These are phyloP conservation scores for Plectranthus barbatus DNA, from an alignment of 257 asterid species.

Conservation along the genomic window DNA sequence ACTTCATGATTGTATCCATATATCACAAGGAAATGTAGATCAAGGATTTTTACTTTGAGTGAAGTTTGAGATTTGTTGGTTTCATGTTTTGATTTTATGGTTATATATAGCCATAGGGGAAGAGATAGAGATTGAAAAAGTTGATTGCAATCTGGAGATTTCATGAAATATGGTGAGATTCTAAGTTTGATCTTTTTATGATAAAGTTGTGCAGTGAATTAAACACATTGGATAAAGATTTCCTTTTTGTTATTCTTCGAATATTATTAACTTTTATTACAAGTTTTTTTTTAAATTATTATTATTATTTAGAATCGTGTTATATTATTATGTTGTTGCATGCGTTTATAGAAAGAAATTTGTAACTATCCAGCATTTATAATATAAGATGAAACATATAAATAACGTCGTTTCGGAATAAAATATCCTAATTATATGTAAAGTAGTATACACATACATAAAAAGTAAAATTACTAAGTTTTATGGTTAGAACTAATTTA, in stretches of 20 bases:
- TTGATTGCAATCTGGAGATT: conserved; percentile 12
- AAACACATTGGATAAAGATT: neutral
- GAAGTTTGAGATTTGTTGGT: conserved; percentile 1
- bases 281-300: neutral
- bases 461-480: too few relatives aligned
- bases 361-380: too few relatives aligned
- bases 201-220: neutral
- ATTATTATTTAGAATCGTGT: neutral
- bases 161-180: conserved; percentile 10
- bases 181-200: neutral
- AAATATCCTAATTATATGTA: too few relatives aligned
- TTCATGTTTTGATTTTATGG: neutral
- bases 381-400: too few relatives aligned
- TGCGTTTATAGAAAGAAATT: too few relatives aligned
- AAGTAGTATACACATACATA: too few relatives aligned
- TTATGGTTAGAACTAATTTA: too few relatives aligned
- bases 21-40: neutral
- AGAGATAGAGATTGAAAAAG: neutral
- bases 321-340: too few relatives aligned
- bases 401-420: too few relatives aligned
- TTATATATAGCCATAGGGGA: conserved; percentile 21
- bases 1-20: conserved; percentile 33
- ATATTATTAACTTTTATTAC: conserved; percentile 8
- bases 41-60: neutral
- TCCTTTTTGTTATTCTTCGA: conserved; percentile 24